A percentile compares a stretch with the other conserved stretches of the same genome.
Evolutionary conservation across 306 rosid species (phyloP).

Genomic region (Sophora flavescens): DNA sequence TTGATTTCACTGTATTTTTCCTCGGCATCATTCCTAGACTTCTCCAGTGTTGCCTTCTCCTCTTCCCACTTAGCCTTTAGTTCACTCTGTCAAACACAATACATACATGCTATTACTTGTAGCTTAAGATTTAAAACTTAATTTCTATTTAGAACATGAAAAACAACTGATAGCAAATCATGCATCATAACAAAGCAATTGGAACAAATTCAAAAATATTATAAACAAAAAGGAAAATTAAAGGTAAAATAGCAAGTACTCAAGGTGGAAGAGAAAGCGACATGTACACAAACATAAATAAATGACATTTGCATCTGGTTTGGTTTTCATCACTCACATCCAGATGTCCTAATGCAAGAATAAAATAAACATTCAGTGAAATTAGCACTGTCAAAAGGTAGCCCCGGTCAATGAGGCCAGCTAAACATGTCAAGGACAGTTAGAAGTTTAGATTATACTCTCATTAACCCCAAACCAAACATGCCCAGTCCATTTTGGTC

Average conservation of each 20-base stretch:
- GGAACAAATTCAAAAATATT: not conserved
- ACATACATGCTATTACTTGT: not conserved
- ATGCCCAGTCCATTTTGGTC: no score
- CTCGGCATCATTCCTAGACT: conserved; percentile 69
- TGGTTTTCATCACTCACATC: not conserved
- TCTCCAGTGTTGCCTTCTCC: conserved; percentile 65
- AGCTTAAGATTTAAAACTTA: not conserved
- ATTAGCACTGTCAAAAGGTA: not conserved
- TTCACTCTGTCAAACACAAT: conserved; percentile 62
- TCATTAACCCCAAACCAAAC: not conserved
- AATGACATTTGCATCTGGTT: not conserved
- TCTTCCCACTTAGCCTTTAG: conserved; percentile 79
- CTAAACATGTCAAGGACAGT: not conserved
- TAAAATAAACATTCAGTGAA: not conserved
- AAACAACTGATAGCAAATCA: not conserved
- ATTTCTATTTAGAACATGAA: not conserved
- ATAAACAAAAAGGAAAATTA: not conserved
- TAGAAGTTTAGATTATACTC: not conserved
- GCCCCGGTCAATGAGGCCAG: not conserved
- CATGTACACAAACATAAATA: not conserved
- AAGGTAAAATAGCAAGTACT: not conserved
- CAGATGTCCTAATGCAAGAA: not conserved
- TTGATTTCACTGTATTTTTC: conserved; percentile 79
- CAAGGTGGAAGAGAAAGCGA: not conserved
- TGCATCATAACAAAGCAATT: not conserved